Conservation (phyloP, 2,329 filamentous ascomycete genomes). For the Dactylella cylindrospora region DNA sequence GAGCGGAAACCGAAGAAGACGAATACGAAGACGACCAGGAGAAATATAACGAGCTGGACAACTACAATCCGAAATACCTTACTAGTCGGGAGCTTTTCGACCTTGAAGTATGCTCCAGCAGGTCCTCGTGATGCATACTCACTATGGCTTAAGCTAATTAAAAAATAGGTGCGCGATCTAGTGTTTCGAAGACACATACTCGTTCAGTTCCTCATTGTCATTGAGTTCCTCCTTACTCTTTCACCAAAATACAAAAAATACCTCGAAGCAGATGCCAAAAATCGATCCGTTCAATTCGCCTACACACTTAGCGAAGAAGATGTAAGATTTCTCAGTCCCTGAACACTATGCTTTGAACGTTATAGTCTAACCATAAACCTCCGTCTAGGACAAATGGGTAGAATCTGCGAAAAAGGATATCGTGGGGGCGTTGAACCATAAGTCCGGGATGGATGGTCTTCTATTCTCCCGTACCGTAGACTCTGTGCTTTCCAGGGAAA, state of each 20-base stretch:
- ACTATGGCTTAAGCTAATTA: background rate
- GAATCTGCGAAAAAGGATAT: constrained; percentile 66
- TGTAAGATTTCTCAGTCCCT: constrained; percentile 57
- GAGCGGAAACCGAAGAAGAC: constrained; percentile 63
- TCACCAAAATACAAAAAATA: constrained; percentile 78
- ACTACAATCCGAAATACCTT: constrained; percentile 96
- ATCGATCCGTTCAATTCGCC: constrained; percentile 81
- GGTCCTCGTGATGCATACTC: background rate
- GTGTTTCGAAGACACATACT: constrained; percentile 92
- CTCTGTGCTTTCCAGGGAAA: constrained; percentile 90
- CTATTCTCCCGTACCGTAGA: constrained; percentile 97
- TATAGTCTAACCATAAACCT: background rate
- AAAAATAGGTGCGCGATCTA: constrained; percentile 75
- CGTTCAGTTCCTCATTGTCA: constrained; percentile 88
- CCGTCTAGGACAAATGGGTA: constrained; percentile 74
- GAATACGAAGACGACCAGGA: constrained; percentile 59
- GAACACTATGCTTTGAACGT: background rate
- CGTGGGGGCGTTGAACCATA: constrained; percentile 78
- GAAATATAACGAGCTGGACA: constrained; percentile 62
- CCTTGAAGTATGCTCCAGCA: constrained; percentile 67
- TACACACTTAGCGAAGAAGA: constrained; percentile 73
- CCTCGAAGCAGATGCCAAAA: constrained; percentile 65
- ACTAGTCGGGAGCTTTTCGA: constrained; percentile 97
- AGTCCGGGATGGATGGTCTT: constrained; percentile 76
- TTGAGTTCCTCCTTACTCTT: constrained; percentile 93